Evolutionary conservation across 2,329 filamentous ascomycete genomes (phyloP).

Genomic region (Ceratocystis cacaofunesta): DNA sequence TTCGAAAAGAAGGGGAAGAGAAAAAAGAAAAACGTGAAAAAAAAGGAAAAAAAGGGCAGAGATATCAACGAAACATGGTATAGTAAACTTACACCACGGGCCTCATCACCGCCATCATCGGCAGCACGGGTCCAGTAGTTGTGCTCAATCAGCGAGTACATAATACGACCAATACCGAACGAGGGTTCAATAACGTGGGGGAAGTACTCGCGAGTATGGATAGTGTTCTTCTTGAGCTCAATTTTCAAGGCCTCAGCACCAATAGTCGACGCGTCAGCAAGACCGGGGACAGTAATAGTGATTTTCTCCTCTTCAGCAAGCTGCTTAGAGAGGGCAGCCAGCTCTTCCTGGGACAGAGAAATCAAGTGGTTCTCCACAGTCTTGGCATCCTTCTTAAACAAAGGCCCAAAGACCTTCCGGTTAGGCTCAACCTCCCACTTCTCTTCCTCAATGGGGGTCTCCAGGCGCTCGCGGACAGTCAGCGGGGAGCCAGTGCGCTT

Average conservation of each 20-base stretch:
- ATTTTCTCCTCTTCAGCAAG: conserved; percentile 62
- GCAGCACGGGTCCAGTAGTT: conserved; percentile 75
- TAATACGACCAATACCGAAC: conserved; percentile 80
- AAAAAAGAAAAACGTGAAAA: background rate
- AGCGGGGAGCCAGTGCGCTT: conserved; percentile 83
- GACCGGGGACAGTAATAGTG: conserved; percentile 54
- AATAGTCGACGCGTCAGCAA: conserved; percentile 58
- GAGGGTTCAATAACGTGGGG: conserved; percentile 89
- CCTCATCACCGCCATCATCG: conserved; percentile 58
- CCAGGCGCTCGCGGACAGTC: conserved; percentile 66
- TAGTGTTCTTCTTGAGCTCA: conserved; percentile 65
- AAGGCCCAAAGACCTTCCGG: conserved; percentile 90
- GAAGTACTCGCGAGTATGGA: conserved; percentile 78
- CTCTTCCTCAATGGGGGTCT: conserved; percentile 64
- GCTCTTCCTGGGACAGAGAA: conserved; percentile 61
- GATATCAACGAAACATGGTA: background rate
- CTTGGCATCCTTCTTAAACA: conserved; percentile 90
- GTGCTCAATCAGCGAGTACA: conserved; percentile 86
- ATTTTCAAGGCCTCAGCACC: conserved; percentile 67
- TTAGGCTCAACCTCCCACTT: conserved; percentile 80
- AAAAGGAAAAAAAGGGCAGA: background rate
- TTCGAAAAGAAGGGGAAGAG: background rate
- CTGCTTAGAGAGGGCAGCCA: conserved; percentile 62
- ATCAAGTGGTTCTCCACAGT: conserved; percentile 66
- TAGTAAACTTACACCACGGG: conserved; percentile 57